These are phyloP conservation scores for Volvox carteri DNA, from an alignment of 163 green algal species.

Conservation along the genomic window DNA sequence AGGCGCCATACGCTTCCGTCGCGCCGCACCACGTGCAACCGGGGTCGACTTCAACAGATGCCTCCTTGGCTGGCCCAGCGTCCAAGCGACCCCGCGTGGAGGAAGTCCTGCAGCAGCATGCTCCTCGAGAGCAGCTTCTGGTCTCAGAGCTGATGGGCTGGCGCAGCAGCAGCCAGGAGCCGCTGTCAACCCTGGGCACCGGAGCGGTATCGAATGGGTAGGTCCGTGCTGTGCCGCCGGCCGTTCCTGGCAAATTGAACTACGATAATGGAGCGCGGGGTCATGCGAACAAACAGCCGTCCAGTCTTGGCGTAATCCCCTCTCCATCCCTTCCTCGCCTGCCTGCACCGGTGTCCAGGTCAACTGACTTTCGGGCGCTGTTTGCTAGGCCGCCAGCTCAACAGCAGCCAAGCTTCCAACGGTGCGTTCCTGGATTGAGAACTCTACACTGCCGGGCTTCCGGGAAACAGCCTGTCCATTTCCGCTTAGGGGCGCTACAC, in stretches of 20 bases:
- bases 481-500: no score
- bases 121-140: slow-evolving; percentile 1
- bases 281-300: no score
- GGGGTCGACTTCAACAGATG: neutral
- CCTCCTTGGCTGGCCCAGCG: neutral
- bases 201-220: neutral
- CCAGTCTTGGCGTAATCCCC: no score
- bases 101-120: slow-evolving; percentile 30
- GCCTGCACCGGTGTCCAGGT: no score
- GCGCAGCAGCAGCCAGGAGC: slow-evolving; percentile 26
- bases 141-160: slow-evolving; percentile 49
- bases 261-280: no score
- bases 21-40: neutral
- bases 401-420: neutral
- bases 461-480: no score
- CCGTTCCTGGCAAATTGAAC: neutral
- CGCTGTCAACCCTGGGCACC: neutral
- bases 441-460: no score
- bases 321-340: no score
- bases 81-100: slow-evolving; percentile 44
- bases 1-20: neutral
- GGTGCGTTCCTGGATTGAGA: neutral
- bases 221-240: neutral
- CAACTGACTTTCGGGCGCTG: slow-evolving; percentile 12
- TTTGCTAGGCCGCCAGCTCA: neutral